Evolutionary conservation across 2,329 filamentous ascomycete genomes (phyloP).

Genomic region (Penicillium sp.): DNA sequence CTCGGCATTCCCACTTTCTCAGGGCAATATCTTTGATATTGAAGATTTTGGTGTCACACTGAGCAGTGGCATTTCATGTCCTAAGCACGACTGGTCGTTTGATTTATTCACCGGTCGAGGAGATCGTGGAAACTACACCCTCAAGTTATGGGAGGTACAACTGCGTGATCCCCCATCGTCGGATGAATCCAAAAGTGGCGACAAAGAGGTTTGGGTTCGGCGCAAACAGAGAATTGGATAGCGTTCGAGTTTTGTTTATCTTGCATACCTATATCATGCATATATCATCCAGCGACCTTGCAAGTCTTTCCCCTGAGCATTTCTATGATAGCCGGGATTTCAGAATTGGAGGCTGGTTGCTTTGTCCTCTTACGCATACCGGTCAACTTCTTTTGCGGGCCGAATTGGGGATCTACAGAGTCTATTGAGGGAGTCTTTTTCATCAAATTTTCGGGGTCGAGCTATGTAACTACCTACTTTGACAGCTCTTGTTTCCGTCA

Average conservation of each 20-base stretch:
- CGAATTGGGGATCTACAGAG: too few species aligned
- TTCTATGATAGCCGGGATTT: not conserved
- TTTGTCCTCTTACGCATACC: too few species aligned
- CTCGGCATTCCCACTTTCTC: slow-evolving; percentile 61
- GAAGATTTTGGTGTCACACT: slow-evolving; percentile 60
- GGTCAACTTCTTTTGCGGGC: too few species aligned
- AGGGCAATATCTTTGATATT: slow-evolving; percentile 62
- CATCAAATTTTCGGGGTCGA: too few species aligned
- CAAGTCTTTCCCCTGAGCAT: not conserved
- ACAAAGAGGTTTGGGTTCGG: slow-evolving; percentile 36
- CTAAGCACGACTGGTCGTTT: slow-evolving; percentile 68
- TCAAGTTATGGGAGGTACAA: slow-evolving; percentile 62
- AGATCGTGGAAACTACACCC: slow-evolving; percentile 59
- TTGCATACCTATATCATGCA: not conserved
- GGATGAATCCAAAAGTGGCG: slow-evolving; percentile 2
- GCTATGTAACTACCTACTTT: too few species aligned
- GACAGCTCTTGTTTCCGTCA: too few species aligned
- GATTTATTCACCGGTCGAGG: slow-evolving; percentile 60
- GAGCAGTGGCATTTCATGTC: slow-evolving; percentile 58
- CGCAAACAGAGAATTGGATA: slow-evolving; percentile 33
- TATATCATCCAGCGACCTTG: not conserved
- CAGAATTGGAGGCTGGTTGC: not conserved
- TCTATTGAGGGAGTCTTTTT: too few species aligned
- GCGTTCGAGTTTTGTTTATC: not conserved
- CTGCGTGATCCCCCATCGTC: slow-evolving; percentile 36